Base-by-base conservation (phyloP, 1,284 basidiomycete genomes). In the Ceratobasidium sp. region DNA sequence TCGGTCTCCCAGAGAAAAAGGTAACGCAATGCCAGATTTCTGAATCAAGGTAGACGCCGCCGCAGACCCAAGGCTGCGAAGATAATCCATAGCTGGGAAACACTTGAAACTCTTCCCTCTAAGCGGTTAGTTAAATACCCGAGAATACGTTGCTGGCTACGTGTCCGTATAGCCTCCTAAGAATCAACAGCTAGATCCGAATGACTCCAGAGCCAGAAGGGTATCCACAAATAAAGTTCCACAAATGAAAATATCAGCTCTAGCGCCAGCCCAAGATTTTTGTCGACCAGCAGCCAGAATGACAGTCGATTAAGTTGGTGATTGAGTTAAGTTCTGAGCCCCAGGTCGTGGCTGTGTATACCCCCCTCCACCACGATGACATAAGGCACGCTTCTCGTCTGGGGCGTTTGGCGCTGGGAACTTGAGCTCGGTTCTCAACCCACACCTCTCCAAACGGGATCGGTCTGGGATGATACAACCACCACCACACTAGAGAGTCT, bases 11-110 rank as follows among this genome's bases (percentile, higher is more conserved):
- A 99, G 88, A 3, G 91, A 89, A 81, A 97, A 99, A 1, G 96
- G 96, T 48, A 97, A 87, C 75, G 93, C 92, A 19, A 98, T 88
- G 15, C 96, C 96, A 11, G 94, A 95, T 80, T 96, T 96, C 79
- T 93, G 93, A 9, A 97, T 93, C 5, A 98, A 87, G 22, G 92
- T 89, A 7, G 94, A 93, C 9, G 95, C 93, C 0, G 93, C 94
- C n/a, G 91, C 94, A 63, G 92, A 94, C 36, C 94, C 94, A 45
- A 96, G 86, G 51, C 86, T 94, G 79, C 93, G 87, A 75, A 96
- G 85, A 81, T 95, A 95, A 79, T 96, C 94, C 94, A 96, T 96
- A 64, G 75, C 11, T 33, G 2, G 29, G 22, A n/a, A 67, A 54
- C 11, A 64, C 6, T 41, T 41, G 36, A 11, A 41, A 41, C 4